These are phyloP conservation scores for Leccinum subatratum DNA, from an alignment of 1,284 basidiomycete species.

Conservation along the genomic window DNA sequence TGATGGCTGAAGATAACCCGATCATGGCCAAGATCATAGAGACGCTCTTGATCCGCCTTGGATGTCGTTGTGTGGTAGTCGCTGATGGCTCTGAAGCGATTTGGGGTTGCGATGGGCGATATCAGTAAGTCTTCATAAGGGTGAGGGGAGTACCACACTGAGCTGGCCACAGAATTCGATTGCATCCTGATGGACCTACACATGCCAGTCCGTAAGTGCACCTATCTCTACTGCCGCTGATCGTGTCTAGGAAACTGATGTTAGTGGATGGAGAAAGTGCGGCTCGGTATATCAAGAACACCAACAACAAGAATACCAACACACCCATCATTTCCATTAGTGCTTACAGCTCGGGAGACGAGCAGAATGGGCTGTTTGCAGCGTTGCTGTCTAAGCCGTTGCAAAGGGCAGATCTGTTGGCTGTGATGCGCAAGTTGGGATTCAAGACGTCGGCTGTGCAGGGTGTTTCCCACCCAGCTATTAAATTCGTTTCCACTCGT, in stretches of 20 bases:
- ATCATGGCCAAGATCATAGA: slow-evolving; percentile 95
- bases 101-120: slow-evolving; percentile 94
- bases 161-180: slow-evolving; percentile 63
- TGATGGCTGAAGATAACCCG: slow-evolving; percentile 97
- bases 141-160: slow-evolving; percentile 13
- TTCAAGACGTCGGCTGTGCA: slow-evolving; percentile 82
- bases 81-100: slow-evolving; percentile 95
- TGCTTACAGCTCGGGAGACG: slow-evolving; percentile 72
- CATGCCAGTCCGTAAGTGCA: slow-evolving; percentile 77
- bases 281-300: slow-evolving; percentile 89
- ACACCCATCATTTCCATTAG: slow-evolving; percentile 90
- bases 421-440: slow-evolving; percentile 77
- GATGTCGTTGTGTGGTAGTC: slow-evolving; percentile 90
- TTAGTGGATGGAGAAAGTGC: slow-evolving; percentile 88
- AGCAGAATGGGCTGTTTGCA: slow-evolving; percentile 76
- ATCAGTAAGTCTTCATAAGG: slow-evolving; percentile 63
- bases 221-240: not conserved
- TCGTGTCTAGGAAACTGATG: slow-evolving; percentile 2
- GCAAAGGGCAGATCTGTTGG: slow-evolving; percentile 78
- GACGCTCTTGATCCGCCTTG: slow-evolving; percentile 84
- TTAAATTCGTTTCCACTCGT: slow-evolving; percentile 47
- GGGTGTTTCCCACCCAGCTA: slow-evolving; percentile 42
- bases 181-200: slow-evolving; percentile 87
- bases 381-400: slow-evolving; percentile 85
- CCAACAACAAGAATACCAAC: slow-evolving; percentile 82